Evolutionary conservation across 306 rosid species (phyloP).

Genomic region (Vachellia collinsii): DNA sequence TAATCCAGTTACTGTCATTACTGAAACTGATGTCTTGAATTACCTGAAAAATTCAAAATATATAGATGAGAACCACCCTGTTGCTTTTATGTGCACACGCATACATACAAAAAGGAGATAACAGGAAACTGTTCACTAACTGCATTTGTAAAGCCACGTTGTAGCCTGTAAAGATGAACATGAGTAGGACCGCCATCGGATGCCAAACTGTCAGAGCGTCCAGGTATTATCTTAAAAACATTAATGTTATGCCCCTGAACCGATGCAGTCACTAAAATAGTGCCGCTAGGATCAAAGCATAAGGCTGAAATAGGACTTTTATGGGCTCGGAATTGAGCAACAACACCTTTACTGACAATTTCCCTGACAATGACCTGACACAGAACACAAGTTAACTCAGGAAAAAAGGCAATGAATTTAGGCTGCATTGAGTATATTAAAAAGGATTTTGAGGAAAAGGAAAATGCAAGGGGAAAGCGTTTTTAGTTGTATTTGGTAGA

Average conservation of each 20-base stretch:
- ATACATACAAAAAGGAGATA: neutral
- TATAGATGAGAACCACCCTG: neutral
- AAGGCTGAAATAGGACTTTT: constrained; percentile 80
- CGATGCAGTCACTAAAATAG: constrained; percentile 78
- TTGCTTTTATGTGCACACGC: neutral
- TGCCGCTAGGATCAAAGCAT: constrained; percentile 84
- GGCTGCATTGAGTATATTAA: neutral
- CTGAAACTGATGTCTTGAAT: constrained; percentile 88
- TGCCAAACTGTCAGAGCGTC: constrained; percentile 42
- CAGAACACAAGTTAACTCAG: constrained; percentile 31
- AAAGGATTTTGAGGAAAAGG: neutral
- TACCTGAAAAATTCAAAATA: constrained; percentile 51
- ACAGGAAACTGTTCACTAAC: constrained; percentile 46
- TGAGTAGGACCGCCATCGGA: constrained; percentile 48
- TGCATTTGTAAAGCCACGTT: constrained; percentile 86
- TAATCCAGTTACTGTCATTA: constrained; percentile 82
- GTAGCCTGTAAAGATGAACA: constrained; percentile 79
- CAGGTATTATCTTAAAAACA: constrained; percentile 74
- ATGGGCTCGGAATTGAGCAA: constrained; percentile 82
- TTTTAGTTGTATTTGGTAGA: neutral
- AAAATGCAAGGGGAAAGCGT: neutral
- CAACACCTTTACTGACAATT: constrained; percentile 57
- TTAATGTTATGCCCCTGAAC: constrained; percentile 83
- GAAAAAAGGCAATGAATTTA: neutral
- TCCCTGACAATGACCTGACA: constrained; percentile 79